Conservation (phyloP, 257 asterid genomes). For the Rehmannia glutinosa region DNA sequence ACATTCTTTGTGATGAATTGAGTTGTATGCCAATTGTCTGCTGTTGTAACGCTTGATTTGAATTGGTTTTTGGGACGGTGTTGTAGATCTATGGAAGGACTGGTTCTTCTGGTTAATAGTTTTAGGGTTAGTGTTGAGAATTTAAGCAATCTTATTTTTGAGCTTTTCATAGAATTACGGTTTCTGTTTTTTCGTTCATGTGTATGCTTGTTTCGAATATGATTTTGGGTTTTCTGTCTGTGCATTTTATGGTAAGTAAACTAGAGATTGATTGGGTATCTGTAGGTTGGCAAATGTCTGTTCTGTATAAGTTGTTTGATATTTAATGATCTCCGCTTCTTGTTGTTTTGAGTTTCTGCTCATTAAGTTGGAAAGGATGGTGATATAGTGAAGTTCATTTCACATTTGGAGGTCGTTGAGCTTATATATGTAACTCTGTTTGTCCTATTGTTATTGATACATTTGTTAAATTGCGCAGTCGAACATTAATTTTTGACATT, state of each 20-base stretch:
- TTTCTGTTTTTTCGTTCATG: not conserved
- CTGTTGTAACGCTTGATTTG: not conserved
- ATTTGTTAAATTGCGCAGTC: not conserved
- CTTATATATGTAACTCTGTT: not conserved
- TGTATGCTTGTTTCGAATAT: not conserved
- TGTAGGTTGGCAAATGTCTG: not conserved
- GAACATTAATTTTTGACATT: not conserved
- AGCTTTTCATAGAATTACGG: not conserved
- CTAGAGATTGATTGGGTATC: not conserved
- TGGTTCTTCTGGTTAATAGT: constrained; percentile 3
- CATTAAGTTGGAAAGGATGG: constrained; percentile 1
- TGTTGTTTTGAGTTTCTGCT: not conserved
- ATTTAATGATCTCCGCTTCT: not conserved
- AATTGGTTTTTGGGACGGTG: not conserved
- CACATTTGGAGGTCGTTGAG: not conserved
- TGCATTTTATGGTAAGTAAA: not conserved
- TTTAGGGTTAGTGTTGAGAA: not conserved
- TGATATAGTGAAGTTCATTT: not conserved
- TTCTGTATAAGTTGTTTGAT: not conserved
- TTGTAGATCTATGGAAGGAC: constrained; percentile 21
- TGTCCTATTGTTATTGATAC: not conserved
- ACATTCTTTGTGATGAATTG: constrained; percentile 5
- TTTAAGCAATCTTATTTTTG: not conserved
- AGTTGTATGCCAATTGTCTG: not conserved
- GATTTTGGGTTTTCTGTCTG: not conserved